Base-by-base conservation (phyloP, 208 protist genomes). In the Wallacemonas sp. region DNA sequence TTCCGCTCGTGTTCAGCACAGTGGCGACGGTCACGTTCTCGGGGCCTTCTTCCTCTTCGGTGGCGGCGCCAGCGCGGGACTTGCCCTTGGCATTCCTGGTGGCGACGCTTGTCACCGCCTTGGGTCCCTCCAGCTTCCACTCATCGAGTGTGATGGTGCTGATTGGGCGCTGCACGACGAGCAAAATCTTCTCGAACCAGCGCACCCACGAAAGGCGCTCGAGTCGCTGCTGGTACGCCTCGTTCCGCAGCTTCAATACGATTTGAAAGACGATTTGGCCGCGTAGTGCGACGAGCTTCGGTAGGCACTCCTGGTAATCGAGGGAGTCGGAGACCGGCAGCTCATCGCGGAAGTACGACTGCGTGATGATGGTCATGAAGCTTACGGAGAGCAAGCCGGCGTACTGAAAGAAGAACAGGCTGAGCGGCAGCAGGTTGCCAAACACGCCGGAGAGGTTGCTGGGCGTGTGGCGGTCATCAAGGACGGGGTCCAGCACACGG, bases 351-450 rank as follows among this genome's bases (percentile, higher is more conserved):
- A 92, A 85, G 77, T 95, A 95, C 21, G 80, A 73, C 69, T 95
- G 89, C 21, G 89, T 89, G 32, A 92, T 71, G 17, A 83, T 82
- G 17, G 83, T 92, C 86, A 91, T 93, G 62, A 93, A 76, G 70
- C 79, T 73, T 15, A 92, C 86, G 1, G 85, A 90, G 21, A 95
- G 81, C 29, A 93, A 60, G 19, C 89, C 89, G 19, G 66, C 55
- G 66, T 83, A 91, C 78, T 91, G 86, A 63, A 92, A 89, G 72
- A 87, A 95, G 74, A 89, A 93, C 38, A 95, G 78, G 15, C 75
- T 87, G 29, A 87, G 62, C 36, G 89, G 89, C 22, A 90, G 78
- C 22, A 78, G 54, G 73, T 91, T 80, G 65, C 89, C 89, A 29
- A 95, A 81, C 41, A 95, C 82, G 36, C 78, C 79, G 54, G 73